Evolutionary conservation across 495 filamentous ascomycete genomes (phyloP).

Genomic region (Podospora pseudocomata): DNA sequence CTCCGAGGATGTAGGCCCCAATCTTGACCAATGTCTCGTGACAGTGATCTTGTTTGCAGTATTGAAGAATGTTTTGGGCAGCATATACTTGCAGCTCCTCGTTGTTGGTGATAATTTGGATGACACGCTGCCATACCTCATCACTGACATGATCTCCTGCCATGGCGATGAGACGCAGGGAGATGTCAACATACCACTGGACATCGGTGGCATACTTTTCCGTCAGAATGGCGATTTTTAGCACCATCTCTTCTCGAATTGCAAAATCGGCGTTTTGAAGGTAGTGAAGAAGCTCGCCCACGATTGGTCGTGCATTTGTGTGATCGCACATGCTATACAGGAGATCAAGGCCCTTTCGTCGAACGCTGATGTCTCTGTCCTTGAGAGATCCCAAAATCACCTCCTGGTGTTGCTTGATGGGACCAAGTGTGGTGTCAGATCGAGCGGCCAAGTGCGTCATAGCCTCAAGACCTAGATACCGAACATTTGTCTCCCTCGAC

Average conservation of each 20-base stretch:
- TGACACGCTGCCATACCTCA: conserved; percentile 98
- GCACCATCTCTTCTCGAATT: conserved; percentile 97
- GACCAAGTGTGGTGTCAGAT: conserved; percentile 90
- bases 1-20: conserved; percentile 89
- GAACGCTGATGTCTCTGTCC: conserved; percentile 95
- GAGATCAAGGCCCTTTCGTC: conserved; percentile 90
- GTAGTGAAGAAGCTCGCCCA: conserved; percentile 89
- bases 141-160: conserved; percentile 98
- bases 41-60: conserved; percentile 85
- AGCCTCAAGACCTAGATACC: conserved; percentile 93
- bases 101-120: conserved; percentile 99
- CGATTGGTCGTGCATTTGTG: conserved; percentile 85
- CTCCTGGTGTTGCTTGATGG: conserved; percentile 96
- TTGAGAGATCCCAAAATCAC: conserved; percentile 92
- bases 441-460: conserved; percentile 98
- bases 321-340: conserved; percentile 99
- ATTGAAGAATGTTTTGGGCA: conserved; percentile 83
- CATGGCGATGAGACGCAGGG: conserved; percentile 88
- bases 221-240: conserved; percentile 97
- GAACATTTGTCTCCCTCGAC: conserved; percentile 94
- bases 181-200: conserved; percentile 99
- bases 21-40: conserved; percentile 98
- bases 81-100: conserved; percentile 97
- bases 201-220: conserved; percentile 98
- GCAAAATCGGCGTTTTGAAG: conserved; percentile 95